These are phyloP conservation scores for Populus hybrid DNA, from an alignment of 441 rosid genomes.

Conservation along the genomic window DNA sequence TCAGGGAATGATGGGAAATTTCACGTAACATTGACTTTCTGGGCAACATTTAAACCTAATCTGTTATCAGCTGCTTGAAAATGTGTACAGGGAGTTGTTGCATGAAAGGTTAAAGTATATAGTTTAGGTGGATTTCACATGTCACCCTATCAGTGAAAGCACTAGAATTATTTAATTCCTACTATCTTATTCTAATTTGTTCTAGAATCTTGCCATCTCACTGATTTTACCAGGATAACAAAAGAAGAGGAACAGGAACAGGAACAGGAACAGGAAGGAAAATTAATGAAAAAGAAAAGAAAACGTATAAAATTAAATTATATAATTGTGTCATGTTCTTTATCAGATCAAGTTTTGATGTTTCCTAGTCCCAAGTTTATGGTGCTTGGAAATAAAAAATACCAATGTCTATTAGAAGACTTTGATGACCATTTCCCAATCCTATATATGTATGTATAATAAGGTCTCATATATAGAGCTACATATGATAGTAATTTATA, in stretches of 20 bases:
- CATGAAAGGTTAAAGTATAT: slow-evolving; percentile 12
- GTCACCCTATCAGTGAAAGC: slow-evolving; percentile 6
- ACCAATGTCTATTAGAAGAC: too few species aligned
- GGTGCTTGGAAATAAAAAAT: too few species aligned
- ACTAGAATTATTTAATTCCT: not conserved
- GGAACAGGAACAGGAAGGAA: too few species aligned
- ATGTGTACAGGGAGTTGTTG: not conserved
- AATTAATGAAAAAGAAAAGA: too few species aligned
- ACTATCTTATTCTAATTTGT: not conserved
- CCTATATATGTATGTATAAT: too few species aligned
- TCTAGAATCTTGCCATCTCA: not conserved
- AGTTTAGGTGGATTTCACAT: slow-evolving; percentile 19
- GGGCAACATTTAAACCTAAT: slow-evolving; percentile 21
- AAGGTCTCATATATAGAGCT: too few species aligned
- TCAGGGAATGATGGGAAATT: slow-evolving; percentile 23
- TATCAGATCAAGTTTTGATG: too few species aligned
- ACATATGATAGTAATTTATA: too few species aligned
- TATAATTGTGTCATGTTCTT: too few species aligned
- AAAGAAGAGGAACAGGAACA: not conserved
- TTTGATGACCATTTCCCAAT: too few species aligned
- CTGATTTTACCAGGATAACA: not conserved
- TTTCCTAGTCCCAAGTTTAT: too few species aligned
- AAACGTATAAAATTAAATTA: too few species aligned
- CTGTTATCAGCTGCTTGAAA: slow-evolving; percentile 23
- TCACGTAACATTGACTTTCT: slow-evolving; percentile 14